Evolutionary conservation across 2,329 filamentous ascomycete species (phyloP).

Genomic region (Colletotrichum sp.): DNA sequence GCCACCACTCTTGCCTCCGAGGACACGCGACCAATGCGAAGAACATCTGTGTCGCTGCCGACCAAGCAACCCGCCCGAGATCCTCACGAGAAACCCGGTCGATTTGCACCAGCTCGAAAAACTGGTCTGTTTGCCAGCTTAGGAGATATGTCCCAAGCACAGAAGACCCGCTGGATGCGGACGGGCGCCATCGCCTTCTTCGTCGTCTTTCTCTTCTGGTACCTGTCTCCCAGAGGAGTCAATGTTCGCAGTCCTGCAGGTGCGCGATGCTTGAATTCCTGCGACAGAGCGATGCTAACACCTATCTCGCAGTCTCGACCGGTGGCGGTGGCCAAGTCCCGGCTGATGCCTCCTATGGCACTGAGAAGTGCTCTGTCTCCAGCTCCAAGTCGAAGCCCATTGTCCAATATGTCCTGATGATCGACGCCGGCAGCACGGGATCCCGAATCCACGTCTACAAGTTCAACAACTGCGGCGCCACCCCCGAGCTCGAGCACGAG

Average conservation of each 20-base stretch:
- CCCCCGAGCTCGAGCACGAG: conserved; percentile 93
- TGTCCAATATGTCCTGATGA: conserved; percentile 97
- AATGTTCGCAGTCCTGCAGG: conserved; percentile 54
- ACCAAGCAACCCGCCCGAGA: conserved; percentile 65
- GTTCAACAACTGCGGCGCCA: conserved; percentile 97
- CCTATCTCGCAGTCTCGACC: conserved; percentile 24
- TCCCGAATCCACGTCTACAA: conserved; percentile 98
- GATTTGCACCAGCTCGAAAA: conserved; percentile 57
- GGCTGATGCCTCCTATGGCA: conserved; percentile 67
- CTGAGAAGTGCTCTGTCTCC: conserved; percentile 81
- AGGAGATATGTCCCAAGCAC: conserved; percentile 61
- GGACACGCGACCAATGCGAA: conserved; percentile 56
- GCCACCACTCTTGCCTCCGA: background rate
- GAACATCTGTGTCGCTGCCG: conserved; percentile 68
- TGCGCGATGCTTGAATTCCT: conserved; percentile 27
- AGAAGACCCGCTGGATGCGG: conserved; percentile 70
- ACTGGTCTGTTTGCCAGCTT: conserved; percentile 53
- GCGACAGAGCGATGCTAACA: conserved; percentile 22
- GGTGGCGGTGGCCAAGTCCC: conserved; percentile 53
- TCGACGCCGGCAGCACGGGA: conserved; percentile 96
- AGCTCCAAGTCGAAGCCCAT: conserved; percentile 89
- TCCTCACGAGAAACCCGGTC: conserved; percentile 68
- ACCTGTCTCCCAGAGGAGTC: conserved; percentile 64
- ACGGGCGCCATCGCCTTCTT: conserved; percentile 66
- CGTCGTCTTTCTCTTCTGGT: conserved; percentile 67